A percentile compares a stretch with the other conserved stretches of the same genome.
Evolutionary conservation across 148 eudicot species (phyloP).

Genomic region (Spergularia marina): DNA sequence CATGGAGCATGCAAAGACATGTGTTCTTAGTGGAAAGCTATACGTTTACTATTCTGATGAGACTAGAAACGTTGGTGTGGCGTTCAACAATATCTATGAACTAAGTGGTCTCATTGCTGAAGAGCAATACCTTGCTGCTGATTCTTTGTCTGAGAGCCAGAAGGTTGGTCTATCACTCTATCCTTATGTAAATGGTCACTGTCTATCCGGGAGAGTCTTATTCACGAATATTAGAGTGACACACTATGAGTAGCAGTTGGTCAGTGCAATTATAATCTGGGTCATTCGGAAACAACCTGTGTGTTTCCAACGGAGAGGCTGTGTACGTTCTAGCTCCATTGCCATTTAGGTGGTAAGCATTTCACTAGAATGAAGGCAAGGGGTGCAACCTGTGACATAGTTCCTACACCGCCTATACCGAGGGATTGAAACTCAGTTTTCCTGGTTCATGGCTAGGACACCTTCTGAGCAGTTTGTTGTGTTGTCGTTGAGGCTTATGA

Average conservation of each 20-base stretch:
- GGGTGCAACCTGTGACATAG: background rate
- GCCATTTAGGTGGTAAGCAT: too few species aligned
- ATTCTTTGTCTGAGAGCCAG: slow-evolving; percentile 80
- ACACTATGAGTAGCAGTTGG: too few species aligned
- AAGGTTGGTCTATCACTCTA: slow-evolving; percentile 48
- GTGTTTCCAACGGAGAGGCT: too few species aligned
- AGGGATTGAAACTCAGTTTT: background rate
- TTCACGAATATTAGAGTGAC: too few species aligned
- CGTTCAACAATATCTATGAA: slow-evolving; percentile 81
- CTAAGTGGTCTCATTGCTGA: slow-evolving; percentile 83
- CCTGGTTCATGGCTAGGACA: background rate
- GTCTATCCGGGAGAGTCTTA: background rate
- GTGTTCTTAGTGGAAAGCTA: slow-evolving; percentile 78
- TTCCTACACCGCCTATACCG: background rate
- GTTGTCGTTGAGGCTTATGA: too few species aligned
- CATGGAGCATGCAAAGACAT: slow-evolving; percentile 89
- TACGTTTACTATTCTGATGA: slow-evolving; percentile 85
- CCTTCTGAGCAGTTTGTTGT: too few species aligned
- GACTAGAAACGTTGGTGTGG: slow-evolving; percentile 67
- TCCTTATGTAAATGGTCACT: background rate
- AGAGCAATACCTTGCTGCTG: slow-evolving; percentile 62
- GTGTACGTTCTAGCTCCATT: too few species aligned
- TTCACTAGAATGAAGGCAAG: background rate
- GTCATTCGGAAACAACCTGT: too few species aligned
- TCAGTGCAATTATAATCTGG: too few species aligned